These are phyloP conservation scores for Trichoderma simmonsii DNA, from an alignment of 2,329 filamentous ascomycete species.

Conservation along the genomic window DNA sequence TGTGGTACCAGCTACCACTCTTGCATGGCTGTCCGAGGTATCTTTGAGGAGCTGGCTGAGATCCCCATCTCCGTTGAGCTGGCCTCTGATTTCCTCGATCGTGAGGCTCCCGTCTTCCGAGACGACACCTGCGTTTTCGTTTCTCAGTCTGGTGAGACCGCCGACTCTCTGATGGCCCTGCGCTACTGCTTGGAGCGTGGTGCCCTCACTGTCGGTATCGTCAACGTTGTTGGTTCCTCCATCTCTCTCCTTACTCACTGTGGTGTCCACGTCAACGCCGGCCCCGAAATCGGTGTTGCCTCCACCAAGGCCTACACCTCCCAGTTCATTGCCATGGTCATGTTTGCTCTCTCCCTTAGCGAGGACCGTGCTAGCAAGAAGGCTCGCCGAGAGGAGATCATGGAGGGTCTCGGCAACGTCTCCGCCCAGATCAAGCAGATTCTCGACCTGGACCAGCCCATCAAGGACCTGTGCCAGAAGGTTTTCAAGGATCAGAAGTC, in stretches of 20 bases:
- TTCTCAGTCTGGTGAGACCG: constrained; percentile 97
- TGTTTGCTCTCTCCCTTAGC: constrained; percentile 95
- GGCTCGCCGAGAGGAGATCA: constrained; percentile 89
- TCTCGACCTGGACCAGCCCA: constrained; percentile 83
- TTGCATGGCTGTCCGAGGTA: constrained; percentile 97
- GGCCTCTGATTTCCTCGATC: constrained; percentile 96
- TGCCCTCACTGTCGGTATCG: constrained; percentile 93
- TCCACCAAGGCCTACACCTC: constrained; percentile 99
- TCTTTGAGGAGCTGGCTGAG: constrained; percentile 96
- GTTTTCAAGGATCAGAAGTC: constrained; percentile 98
- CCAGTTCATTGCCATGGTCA: constrained; percentile 99
- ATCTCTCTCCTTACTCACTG: constrained; percentile 99
- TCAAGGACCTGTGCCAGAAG: constrained; percentile 90
- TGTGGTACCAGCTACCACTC: constrained; percentile 98
- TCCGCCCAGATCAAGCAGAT: constrained; percentile 91
- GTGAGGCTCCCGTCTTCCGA: constrained; percentile 96
- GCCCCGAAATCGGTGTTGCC: constrained; percentile 96
- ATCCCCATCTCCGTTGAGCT: constrained; percentile 97
- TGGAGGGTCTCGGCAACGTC: constrained; percentile 84
- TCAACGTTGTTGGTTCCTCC: constrained; percentile 97
- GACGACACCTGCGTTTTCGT: constrained; percentile 99
- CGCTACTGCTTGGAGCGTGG: constrained; percentile 98
- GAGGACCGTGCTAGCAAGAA: constrained; percentile 96
- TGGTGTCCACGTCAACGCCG: constrained; percentile 99
- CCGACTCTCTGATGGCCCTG: constrained; percentile 94